Evolutionary conservation across 2,329 filamentous ascomycete species (phyloP).

Genomic region (Fusarium heterosporum): DNA sequence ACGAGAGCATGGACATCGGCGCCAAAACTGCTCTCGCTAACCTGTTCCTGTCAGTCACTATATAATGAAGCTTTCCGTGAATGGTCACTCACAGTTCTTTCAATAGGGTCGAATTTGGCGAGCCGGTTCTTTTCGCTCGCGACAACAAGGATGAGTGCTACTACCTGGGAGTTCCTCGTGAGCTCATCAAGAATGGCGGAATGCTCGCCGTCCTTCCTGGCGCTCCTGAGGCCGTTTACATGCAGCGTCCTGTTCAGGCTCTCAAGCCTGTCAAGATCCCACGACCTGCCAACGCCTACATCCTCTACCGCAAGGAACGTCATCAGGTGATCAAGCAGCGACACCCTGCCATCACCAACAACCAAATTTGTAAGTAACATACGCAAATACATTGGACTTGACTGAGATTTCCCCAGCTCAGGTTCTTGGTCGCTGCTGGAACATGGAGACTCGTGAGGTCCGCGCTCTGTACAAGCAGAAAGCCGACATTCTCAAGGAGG

Average conservation of each 20-base stretch:
- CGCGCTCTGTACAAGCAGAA: conserved; percentile 50
- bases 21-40: conserved; percentile 40
- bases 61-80: not conserved
- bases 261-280: conserved; percentile 44
- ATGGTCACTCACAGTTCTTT: conserved; percentile 6
- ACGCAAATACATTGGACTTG: not conserved
- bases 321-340: conserved; percentile 51
- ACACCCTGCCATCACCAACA: conserved; percentile 55
- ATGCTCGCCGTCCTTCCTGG: conserved; percentile 35
- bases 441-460: conserved; percentile 48
- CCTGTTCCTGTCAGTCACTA: conserved; percentile 43
- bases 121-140: conserved; percentile 44
- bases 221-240: conserved; percentile 37
- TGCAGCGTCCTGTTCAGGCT: not conserved
- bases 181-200: conserved; percentile 39
- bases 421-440: conserved; percentile 54
- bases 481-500: conserved; percentile 49
- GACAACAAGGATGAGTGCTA: conserved; percentile 44
- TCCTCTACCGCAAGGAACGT: conserved; percentile 56
- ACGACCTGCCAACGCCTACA: conserved; percentile 58
- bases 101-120: conserved; percentile 29
- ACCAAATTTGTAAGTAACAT: conserved; percentile 56
- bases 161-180: conserved; percentile 45
- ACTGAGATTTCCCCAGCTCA: conserved; percentile 49
- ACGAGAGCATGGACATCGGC: conserved; percentile 33